Base-by-base conservation (phyloP, 1,139 yeast species). In the Kurtzmaniella quercitrusa region DNA sequence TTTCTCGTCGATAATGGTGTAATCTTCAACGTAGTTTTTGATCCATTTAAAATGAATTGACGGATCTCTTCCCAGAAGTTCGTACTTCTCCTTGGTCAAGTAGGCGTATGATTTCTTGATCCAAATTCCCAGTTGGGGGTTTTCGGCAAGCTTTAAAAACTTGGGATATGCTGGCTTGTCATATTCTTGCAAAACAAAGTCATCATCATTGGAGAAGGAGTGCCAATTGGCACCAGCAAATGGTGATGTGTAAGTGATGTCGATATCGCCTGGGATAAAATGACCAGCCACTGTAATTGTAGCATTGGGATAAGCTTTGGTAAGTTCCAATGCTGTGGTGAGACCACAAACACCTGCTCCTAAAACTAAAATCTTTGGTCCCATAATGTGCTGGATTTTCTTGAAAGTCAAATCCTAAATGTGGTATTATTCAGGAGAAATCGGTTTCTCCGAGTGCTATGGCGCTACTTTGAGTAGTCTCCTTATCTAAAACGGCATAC, bases 191-290 rank as follows among this genome's bases (percentile, higher is more conserved):
- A 66, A 57, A 14, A 42, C 49, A 1, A 39, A 44, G 33, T 73
- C 74, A 21, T 62, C 63, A 1, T 50, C 45, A 1, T 46, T 45
- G 1, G 77, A 77, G 56, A 73, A 71, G 4, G 77, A 69, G 37
- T 65, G 67, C 78, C 79, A 70, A 48, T 67, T 65, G 38, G 74
- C 76, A 0, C 76, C 76, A 3, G 76, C 75, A 50, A 56, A 65
- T 1, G 75, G 75, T 1, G 74, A 67, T 3, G 71, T 60, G 50
- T 65, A 70, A 1, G 60, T 59, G 11, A 58, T 56, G 39, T 68
- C 60, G 21, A 62, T 51, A 45, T 70, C 76, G 2, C 76, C 75
- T 1, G 75, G 75, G 15, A 68, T 43, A 45, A 65, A 63, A 20
- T 60, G 60, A 2, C 64, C 72, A 3, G 60, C 59, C n/a, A 69